Evolutionary conservation across 306 rosid species (phyloP).

Genomic region (Quercus berberidifolia): DNA sequence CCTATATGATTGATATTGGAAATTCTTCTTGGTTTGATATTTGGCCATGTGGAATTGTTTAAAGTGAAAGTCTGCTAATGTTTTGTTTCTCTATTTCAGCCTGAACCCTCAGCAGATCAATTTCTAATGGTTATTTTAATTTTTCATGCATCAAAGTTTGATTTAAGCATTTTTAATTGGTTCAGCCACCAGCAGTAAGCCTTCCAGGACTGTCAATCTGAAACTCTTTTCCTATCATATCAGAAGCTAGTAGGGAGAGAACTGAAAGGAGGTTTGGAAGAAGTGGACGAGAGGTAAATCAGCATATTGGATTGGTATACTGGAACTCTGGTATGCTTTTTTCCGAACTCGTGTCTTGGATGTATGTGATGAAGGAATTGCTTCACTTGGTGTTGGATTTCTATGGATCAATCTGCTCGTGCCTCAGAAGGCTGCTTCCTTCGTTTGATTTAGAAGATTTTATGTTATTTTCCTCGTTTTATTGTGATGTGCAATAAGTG

Average conservation of each 20-base stretch:
- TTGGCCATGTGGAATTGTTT: no score
- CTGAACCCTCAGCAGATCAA: not conserved
- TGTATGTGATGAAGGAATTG: not conserved
- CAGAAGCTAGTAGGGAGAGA: not conserved
- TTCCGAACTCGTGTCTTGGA: not conserved
- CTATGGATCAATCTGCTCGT: not conserved
- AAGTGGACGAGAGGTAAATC: not conserved
- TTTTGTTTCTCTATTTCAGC: conserved; percentile 4
- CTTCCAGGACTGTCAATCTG: not conserved
- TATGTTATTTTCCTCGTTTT: not conserved
- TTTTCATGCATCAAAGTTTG: not conserved
- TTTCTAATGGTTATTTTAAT: not conserved
- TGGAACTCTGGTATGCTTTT: not conserved
- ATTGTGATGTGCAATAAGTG: no score
- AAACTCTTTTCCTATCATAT: not conserved
- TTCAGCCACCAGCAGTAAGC: not conserved
- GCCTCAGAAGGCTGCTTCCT: not conserved
- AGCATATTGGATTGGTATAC: not conserved
- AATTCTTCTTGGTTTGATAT: not conserved
- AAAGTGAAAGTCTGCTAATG: not conserved
- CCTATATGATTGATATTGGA: not conserved
- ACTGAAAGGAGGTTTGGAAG: not conserved
- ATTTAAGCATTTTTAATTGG: not conserved
- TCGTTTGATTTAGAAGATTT: not conserved
- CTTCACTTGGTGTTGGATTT: not conserved